Percentiles rank a stretch among this genome's conserved stretches.
Conservation (phyloP, 257 asterid species). For the Mitragyna speciosa region DNA sequence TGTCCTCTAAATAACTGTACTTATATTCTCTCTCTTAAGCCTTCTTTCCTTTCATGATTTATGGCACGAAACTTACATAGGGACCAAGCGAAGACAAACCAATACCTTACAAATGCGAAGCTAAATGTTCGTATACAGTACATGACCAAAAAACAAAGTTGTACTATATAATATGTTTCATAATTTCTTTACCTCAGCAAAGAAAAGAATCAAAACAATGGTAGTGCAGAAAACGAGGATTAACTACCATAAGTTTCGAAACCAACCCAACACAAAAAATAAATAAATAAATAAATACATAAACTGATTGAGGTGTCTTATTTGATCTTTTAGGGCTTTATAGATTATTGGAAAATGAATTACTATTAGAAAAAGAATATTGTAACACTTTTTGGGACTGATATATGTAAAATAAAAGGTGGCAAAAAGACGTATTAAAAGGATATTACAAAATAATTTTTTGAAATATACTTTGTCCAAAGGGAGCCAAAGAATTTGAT, state of each 20-base stretch:
- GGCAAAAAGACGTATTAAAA: too few relatives aligned
- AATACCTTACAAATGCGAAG: not conserved
- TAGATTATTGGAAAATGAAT: too few relatives aligned
- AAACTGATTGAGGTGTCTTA: not conserved
- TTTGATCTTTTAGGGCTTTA: not conserved
- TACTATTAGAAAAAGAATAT: too few relatives aligned
- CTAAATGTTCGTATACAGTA: not conserved
- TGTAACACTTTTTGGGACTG: too few relatives aligned
- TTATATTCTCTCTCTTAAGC: not conserved
- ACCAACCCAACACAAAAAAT: too few relatives aligned
- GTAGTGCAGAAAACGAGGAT: not conserved
- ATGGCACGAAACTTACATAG: not conserved
- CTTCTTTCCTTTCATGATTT: conserved; percentile 4
- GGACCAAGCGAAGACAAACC: conserved; percentile 17
- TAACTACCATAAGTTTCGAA: too few relatives aligned
- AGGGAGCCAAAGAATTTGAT: not conserved
- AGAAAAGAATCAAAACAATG: not conserved
- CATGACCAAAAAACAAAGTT: not conserved
- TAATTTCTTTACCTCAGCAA: not conserved
- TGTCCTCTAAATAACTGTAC: not conserved
- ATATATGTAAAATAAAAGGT: too few relatives aligned
- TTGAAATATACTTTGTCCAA: too few relatives aligned
- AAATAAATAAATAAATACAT: too few relatives aligned
- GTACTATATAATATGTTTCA: not conserved
- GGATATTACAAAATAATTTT: too few relatives aligned